Base-by-base conservation (phyloP, 78 protist species). In the Dictyostelium intermedium region DNA sequence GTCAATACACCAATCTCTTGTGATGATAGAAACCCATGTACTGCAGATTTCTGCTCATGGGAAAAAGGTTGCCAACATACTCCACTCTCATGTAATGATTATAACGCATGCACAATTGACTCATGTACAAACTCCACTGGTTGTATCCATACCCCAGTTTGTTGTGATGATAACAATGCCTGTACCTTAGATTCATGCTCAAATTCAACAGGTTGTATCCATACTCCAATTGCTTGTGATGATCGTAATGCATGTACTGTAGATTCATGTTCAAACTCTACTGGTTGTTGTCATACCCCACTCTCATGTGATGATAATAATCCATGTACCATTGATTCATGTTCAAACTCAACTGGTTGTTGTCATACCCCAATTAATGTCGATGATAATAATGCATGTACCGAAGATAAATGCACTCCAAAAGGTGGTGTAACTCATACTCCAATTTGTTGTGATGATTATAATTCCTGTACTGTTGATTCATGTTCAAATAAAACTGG, bases 241-340 rank as follows among this genome's bases (percentile, higher is more conserved):
- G 86, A 82, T 37, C 0, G 7, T 11, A 82, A 82, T 60, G 69
- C 86, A 32, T 82, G 86, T 23, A 82, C 82, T 3, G 18, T 80
- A 16, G 94, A 61, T 34, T 79, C 78, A 11, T 91, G 94, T 30
- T 32, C 45, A 69, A 91, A 85, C 35, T 53, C 92, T 1, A 85
- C 91, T 85, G 91, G 91, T 7, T 85, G 91, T 74, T 39, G 43
- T 39, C 43, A 39, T 39, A 39, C 10, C 43, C 43, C 43, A 39
- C 43, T 39, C 43, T 39, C 43, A 39, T 39, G 43, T 39, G 43
- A 39, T 39, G 43, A 39, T 39, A 2, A 39, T 39, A 39, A 39
- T 4, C 43, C 43, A 39, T 39, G 43, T 39, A 39, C 43, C 43
- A 39, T 39, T 39, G 43, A 39, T 39, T 39, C 43, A 39, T 39